Conservation (phyloP, 148 eudicot genomes). For the Linanthus parryae region DNA sequence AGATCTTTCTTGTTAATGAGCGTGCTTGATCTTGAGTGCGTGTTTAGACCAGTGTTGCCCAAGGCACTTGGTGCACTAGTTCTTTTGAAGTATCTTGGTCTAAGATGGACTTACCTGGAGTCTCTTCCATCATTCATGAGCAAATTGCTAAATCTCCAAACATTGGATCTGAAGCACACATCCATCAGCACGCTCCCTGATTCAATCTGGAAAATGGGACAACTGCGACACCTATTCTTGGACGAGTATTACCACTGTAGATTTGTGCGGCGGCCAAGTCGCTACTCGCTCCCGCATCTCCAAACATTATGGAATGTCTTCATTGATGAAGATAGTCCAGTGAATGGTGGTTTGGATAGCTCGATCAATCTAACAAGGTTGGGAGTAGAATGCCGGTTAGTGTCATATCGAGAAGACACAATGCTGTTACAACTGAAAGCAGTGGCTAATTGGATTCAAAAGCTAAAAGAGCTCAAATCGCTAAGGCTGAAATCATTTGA, state of each 20-base stretch:
- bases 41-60: conserved; percentile 24
- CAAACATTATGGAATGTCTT: conserved; percentile 22
- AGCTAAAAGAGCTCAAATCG: conserved; percentile 11
- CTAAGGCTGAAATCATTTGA: conserved; percentile 21
- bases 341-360: conserved; percentile 12
- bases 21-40: conserved; percentile 29
- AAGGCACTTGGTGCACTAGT: conserved; percentile 8
- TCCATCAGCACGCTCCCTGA: conserved; percentile 18
- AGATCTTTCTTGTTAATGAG: conserved; percentile 10
- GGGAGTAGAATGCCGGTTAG: conserved; percentile 14
- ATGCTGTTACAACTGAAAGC: not conserved
- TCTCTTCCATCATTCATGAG: conserved; percentile 20
- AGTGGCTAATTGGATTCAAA: conserved; percentile 20
- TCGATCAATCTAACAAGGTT: conserved; percentile 14
- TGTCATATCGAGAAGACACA: not conserved
- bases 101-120: conserved; percentile 21
- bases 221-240: conserved; percentile 23
- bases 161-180: conserved; percentile 22
- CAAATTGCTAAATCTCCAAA: conserved; percentile 16
- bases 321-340: conserved; percentile 22
- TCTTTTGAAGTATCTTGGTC: conserved; percentile 21
- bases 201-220: conserved; percentile 24
- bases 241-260: conserved; percentile 9
- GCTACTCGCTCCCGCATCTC: conserved; percentile 7
- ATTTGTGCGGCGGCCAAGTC: not conserved